phyloP scores from a whole-genome alignment of 2,329 filamentous ascomycete species.

The Sporothrix sp. region DNA sequence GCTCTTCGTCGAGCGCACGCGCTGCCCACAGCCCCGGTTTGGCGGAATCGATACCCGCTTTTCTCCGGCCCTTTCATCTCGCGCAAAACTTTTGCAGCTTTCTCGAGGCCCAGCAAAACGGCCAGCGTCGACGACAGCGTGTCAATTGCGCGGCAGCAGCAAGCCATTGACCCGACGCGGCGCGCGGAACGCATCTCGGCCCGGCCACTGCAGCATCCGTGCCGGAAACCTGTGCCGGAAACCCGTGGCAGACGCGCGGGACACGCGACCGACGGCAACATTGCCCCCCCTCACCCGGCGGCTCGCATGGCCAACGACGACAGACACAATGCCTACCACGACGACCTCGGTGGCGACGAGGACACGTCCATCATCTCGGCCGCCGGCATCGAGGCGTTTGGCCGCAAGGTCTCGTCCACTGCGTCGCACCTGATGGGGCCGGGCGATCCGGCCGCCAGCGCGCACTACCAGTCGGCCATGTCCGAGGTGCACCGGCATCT shows the following conservation, averaged over 20 bases:
- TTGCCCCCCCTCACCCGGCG: too few species aligned
- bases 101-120: neutral
- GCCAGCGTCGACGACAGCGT: neutral
- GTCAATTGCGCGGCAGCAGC: constrained; percentile 3
- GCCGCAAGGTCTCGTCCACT: constrained; percentile 88
- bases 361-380: constrained; percentile 42
- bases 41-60: constrained; percentile 10
- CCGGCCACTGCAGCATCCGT: neutral
- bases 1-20: constrained; percentile 1
- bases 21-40: constrained; percentile 5
- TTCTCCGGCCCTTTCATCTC: constrained; percentile 5
- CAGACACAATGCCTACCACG: constrained; percentile 36
- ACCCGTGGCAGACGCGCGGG: constrained; percentile 8
- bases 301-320: constrained; percentile 27
- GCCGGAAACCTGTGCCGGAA: neutral
- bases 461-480: constrained; percentile 80
- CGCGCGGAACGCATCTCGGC: neutral
- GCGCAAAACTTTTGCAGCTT: neutral
- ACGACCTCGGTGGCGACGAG: constrained; percentile 36
- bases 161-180: constrained; percentile 5
- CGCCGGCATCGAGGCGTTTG: constrained; percentile 82
- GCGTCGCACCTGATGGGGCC: constrained; percentile 80
- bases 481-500: constrained; percentile 83
- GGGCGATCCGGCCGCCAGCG: constrained; percentile 44
- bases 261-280: constrained; percentile 8